Evolutionary conservation across 1,284 basidiomycete species (phyloP), one percentile per base, ranked within the genome.

Genomic region (Cryptococcus jaspeensis): DNA sequence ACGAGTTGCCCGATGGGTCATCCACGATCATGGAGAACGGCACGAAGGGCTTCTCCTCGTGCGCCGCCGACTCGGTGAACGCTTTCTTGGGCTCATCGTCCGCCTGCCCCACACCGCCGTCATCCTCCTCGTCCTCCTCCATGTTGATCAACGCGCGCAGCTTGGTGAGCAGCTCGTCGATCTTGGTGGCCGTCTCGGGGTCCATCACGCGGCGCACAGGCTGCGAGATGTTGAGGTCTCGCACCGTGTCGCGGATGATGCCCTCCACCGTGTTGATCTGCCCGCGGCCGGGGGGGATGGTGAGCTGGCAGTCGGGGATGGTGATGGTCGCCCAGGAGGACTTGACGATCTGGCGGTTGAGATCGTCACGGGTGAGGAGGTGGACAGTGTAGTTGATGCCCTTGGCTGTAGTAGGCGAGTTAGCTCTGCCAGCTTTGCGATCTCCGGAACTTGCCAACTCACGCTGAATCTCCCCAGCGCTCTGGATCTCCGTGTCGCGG

Each of bases 261-360:
- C 95, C 95, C 77, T 99, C 96, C 53, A 99, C 84, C 4, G 93
- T 99, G 15, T 95, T 98, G 12, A 99, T 84, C 73, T 97, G 93
- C 2, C 95, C 95, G 38, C 90, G 85, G 18, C 84, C 83, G 5
- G 90, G 82, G 0, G 95, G 95, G 43, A 99, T 91, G 11, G 92
- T 96, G 64, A 99, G 83, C 67, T 93, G 86, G 64, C 89, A 85
- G 72, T 98, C 92, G 37, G 92, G 90, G 56, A 99, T 87, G 55
- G 80, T 78, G 64, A 99, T 82, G 51, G 89, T 88, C 76, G 90
- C 90, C 32, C 84, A 85, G 32, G 87, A 82, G 2, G 93, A 94
- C 72, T 96, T 93, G 73, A 99, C 90, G 58, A 99, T 81, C 78
- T 98, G 94, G 4, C 96, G 87, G 77, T 98, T 83, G 13, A 99